Percentiles rank a stretch among this genome's conserved stretches.
These are phyloP conservation scores for Trichophyton schoenleinii DNA, from an alignment of 2,329 filamentous ascomycete genomes.

Conservation along the genomic window DNA sequence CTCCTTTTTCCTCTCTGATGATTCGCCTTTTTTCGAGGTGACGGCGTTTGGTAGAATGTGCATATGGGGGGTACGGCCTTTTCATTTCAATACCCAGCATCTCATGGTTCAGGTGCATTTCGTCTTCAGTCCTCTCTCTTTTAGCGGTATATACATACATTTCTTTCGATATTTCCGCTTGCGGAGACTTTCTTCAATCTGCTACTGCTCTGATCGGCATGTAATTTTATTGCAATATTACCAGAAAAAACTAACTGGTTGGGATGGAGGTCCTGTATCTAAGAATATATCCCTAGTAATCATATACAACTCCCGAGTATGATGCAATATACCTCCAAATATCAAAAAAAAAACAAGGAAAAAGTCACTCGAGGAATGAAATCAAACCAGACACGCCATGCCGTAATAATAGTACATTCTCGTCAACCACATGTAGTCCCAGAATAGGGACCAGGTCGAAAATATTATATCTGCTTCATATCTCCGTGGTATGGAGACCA, in stretches of 20 bases:
- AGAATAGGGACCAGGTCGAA: neutral
- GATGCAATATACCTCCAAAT: slow-evolving; percentile 5
- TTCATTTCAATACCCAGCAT: neutral
- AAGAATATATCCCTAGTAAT: neutral
- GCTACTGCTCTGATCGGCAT: neutral
- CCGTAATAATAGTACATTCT: slow-evolving; percentile 4
- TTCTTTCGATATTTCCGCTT: neutral
- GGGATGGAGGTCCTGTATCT: neutral
- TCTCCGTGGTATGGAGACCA: slow-evolving; percentile 53
- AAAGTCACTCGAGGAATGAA: neutral
- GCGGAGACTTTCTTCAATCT: neutral
- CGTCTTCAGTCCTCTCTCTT: neutral
- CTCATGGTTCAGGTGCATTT: neutral
- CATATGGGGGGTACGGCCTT: neutral
- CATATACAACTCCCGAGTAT: slow-evolving; percentile 4
- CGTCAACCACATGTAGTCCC: neutral
- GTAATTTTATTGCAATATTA: neutral
- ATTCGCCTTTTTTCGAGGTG: slow-evolving; percentile 1
- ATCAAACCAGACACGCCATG: slow-evolving; percentile 1
- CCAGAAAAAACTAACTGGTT: neutral
- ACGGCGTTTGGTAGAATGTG: neutral
- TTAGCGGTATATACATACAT: neutral
- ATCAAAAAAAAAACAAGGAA: neutral
- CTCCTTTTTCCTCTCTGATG: neutral
- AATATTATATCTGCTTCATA: slow-evolving; percentile 37